Evolutionary conservation across 2,329 filamentous ascomycete genomes (phyloP).

Genomic region (Fusarium torulosum): DNA sequence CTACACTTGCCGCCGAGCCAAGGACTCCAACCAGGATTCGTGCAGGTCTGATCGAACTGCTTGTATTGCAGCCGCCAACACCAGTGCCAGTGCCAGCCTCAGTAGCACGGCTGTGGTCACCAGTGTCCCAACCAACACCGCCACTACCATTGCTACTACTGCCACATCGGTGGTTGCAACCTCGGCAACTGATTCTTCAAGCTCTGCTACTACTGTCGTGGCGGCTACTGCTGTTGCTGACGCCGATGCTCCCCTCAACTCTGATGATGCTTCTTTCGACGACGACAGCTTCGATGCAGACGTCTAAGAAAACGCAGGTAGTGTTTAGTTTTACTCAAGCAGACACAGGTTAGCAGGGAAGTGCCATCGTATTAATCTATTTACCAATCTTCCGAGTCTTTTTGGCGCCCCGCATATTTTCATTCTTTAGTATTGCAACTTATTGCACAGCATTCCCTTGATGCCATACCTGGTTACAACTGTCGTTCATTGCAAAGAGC

Average conservation of each 20-base stretch:
- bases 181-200: neutral
- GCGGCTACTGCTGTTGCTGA: neutral
- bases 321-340: no score
- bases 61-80: neutral
- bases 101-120: neutral
- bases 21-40: neutral
- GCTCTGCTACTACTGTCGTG: neutral
- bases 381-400: no score
- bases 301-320: neutral
- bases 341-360: neutral
- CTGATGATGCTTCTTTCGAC: conserved; percentile 1
- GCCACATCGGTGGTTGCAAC: neutral
- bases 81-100: neutral
- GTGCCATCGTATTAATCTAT: neutral
- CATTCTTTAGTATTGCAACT: neutral
- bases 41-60: conserved; percentile 11
- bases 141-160: neutral
- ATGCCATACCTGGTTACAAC: neutral
- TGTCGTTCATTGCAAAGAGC: neutral
- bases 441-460: neutral
- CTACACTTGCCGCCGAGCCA: conserved; percentile 11
- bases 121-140: neutral
- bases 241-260: neutral
- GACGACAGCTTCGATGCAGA: neutral
- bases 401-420: neutral